Conservation (phyloP, 805 yeast genomes). For the Sugiyamaella floridensis region DNA sequence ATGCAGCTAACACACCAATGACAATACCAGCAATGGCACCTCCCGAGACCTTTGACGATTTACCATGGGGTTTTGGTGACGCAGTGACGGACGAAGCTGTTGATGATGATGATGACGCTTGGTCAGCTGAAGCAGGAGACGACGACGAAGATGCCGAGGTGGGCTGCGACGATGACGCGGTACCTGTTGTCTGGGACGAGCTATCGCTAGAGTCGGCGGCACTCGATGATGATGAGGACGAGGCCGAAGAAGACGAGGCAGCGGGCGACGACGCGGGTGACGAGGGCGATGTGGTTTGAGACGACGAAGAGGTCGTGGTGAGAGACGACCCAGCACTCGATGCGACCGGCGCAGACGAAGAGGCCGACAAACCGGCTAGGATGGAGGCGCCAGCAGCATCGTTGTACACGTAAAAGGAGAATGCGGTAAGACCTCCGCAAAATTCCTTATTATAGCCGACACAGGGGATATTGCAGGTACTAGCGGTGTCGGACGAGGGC, state of each 20-base stretch:
- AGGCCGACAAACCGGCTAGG: slow-evolving; percentile 15
- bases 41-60: slow-evolving; percentile 26
- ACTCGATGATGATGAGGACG: slow-evolving; percentile 9
- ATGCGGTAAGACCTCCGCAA: slow-evolving; percentile 56
- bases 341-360: slow-evolving; percentile 22
- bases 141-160: slow-evolving; percentile 15
- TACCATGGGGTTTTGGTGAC: slow-evolving; percentile 19
- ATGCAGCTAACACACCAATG: slow-evolving; percentile 46
- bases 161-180: slow-evolving; percentile 12
- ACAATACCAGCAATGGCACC: slow-evolving; percentile 61
- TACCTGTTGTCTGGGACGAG: slow-evolving; percentile 11
- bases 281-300: slow-evolving; percentile 15
- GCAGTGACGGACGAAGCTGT: slow-evolving; percentile 24
- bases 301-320: slow-evolving; percentile 21
- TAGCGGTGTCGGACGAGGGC: slow-evolving; percentile 30
- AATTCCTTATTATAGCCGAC: slow-evolving; percentile 52
- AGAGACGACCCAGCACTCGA: slow-evolving; percentile 19
- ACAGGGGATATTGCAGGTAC: slow-evolving; percentile 44
- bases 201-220: slow-evolving; percentile 15
- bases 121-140: slow-evolving; percentile 19
- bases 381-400: slow-evolving; percentile 14
- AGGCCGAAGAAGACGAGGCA: slow-evolving; percentile 13
- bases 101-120: slow-evolving; percentile 27
- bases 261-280: slow-evolving; percentile 14
- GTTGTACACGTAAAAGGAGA: slow-evolving; percentile 22